phyloP scores from a whole-genome alignment of 202 grass and related monocot species.

The Setaria viridis region DNA sequence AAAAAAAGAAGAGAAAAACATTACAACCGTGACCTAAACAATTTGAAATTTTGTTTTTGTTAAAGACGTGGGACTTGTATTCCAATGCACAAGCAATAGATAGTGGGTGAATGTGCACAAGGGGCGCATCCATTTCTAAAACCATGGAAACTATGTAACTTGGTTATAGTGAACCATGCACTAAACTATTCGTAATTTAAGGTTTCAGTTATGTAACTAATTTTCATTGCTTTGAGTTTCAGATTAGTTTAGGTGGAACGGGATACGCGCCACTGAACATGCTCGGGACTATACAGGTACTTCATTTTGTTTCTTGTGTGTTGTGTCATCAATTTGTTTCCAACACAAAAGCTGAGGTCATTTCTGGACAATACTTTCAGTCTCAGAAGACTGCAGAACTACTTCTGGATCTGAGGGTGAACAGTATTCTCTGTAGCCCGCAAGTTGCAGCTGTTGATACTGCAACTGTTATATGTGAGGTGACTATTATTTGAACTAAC shows the following conservation, averaged over 20 bases:
- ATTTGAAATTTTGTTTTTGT: neutral
- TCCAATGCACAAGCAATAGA: neutral
- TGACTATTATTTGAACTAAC: conserved; percentile 38
- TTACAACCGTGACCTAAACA: too few species aligned
- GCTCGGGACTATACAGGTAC: conserved; percentile 92
- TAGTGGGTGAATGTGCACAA: neutral
- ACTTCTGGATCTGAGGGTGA: conserved; percentile 75
- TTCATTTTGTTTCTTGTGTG: neutral
- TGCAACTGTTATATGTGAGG: conserved; percentile 84
- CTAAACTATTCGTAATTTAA: conserved; percentile 27
- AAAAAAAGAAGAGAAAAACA: neutral
- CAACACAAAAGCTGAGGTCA: conserved; percentile 21
- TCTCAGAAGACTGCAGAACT: conserved; percentile 91
- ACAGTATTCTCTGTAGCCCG: conserved; percentile 71
- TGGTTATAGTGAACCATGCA: neutral
- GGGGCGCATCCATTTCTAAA: neutral
- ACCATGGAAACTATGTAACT: too few species aligned
- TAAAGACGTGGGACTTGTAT: neutral
- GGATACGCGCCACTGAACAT: conserved; percentile 91
- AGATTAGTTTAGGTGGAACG: conserved; percentile 64
- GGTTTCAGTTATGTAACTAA: conserved; percentile 10
- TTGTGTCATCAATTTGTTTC: conserved; percentile 15
- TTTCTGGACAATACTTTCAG: conserved; percentile 56
- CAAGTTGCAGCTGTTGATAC: conserved; percentile 84
- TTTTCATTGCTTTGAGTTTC: conserved; percentile 41